Conservation (phyloP, 371 early-diverging fungal species). For the Rhizopus stolonifer region DNA sequence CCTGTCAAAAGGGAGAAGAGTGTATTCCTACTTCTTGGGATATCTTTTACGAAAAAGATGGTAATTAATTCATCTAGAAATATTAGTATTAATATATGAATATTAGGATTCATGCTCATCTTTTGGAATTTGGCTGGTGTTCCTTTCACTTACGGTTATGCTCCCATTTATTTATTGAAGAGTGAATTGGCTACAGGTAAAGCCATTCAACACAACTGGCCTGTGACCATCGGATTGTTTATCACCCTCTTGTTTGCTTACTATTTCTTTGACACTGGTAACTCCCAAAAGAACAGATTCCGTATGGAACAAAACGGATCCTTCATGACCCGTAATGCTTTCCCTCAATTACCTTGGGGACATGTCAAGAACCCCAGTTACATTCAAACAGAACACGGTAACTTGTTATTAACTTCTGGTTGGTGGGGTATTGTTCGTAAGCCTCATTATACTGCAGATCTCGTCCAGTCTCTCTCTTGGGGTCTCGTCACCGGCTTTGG, state of each 20-base stretch:
- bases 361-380: slow-evolving; percentile 71
- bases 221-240: slow-evolving; percentile 45
- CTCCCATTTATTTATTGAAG: slow-evolving; percentile 55
- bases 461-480: slow-evolving; percentile 82
- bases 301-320: slow-evolving; percentile 70
- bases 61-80: no score
- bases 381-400: slow-evolving; percentile 76
- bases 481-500: slow-evolving; percentile 77
- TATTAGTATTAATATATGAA: no score
- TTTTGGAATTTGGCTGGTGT: slow-evolving; percentile 66
- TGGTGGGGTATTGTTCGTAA: slow-evolving; percentile 90
- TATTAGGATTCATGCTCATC: slow-evolving; percentile 58
- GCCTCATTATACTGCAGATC: slow-evolving; percentile 86
- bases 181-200: slow-evolving; percentile 38
- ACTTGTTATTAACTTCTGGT: slow-evolving; percentile 73
- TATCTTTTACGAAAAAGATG: slow-evolving; percentile 60
- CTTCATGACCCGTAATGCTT: slow-evolving; percentile 55
- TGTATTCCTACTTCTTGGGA: slow-evolving; percentile 78
- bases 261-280: slow-evolving; percentile 66
- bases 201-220: slow-evolving; percentile 39
- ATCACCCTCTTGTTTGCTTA: slow-evolving; percentile 41
- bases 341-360: slow-evolving; percentile 68
- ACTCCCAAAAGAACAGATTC: slow-evolving; percentile 89
- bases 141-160: slow-evolving; percentile 62
- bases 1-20: slow-evolving; percentile 78